Conservation (phyloP, 2,329 filamentous ascomycete genomes). For the Hymenoscyphus linearis region DNA sequence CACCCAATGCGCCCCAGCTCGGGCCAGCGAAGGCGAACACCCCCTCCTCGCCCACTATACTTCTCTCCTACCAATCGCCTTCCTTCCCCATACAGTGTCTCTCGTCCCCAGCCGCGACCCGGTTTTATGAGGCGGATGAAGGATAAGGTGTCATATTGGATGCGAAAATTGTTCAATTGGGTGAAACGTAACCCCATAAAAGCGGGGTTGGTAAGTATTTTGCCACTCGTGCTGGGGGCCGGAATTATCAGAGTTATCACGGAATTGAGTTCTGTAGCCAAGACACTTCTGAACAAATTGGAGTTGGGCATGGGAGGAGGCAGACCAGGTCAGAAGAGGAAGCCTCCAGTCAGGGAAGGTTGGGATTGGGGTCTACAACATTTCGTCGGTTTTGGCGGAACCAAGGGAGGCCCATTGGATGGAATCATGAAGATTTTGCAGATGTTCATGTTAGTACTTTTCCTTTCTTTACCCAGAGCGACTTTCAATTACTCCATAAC, state of each 20-base stretch:
- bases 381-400: conserved; percentile 25
- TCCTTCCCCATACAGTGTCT: conserved; percentile 23
- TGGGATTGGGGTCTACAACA: conserved; percentile 24
- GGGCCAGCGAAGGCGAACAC: conserved; percentile 1
- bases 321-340: not conserved
- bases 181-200: conserved; percentile 23
- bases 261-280: conserved; percentile 10
- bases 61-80: conserved; percentile 22
- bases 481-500: not conserved
- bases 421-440: conserved; percentile 30
- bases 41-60: conserved; percentile 15
- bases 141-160: conserved; percentile 18
- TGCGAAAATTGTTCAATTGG: conserved; percentile 18
- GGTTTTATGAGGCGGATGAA: conserved; percentile 22
- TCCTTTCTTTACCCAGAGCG: not conserved
- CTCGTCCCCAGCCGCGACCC: conserved; percentile 23
- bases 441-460: conserved; percentile 26
- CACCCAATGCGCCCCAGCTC: not conserved
- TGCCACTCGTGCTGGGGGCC: conserved; percentile 22
- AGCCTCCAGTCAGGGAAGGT: conserved; percentile 9
- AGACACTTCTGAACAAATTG: conserved; percentile 5
- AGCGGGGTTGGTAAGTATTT: conserved; percentile 20
- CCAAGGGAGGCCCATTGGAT: conserved; percentile 25
- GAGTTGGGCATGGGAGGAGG: conserved; percentile 12
- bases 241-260: conserved; percentile 11